Percentiles rank a stretch among this genome's conserved stretches.
Evolutionary conservation across 495 filamentous ascomycete species (phyloP).

Genomic region (Schizothecium vesticola): DNA sequence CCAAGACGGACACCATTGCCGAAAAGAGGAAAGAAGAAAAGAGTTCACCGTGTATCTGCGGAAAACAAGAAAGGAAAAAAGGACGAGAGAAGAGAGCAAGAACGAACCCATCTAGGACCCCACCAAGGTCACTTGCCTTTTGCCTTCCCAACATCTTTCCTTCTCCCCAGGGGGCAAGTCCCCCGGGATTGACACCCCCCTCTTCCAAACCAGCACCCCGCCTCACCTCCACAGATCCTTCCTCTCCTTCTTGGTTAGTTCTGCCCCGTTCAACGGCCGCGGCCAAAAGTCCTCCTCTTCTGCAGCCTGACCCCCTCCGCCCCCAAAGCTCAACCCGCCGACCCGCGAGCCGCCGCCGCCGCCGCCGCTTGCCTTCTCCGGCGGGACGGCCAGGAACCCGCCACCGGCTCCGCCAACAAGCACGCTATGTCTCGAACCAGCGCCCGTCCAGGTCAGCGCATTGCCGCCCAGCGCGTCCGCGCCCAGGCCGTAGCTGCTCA

Average conservation of each 20-base stretch:
- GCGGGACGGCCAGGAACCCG: constrained; percentile 74
- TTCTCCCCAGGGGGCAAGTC: neutral
- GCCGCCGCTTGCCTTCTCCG: constrained; percentile 6
- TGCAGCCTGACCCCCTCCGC: neutral
- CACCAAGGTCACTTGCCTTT: neutral
- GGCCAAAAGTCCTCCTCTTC: constrained; percentile 38
- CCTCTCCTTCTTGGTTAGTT: constrained; percentile 37
- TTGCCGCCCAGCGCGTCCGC: constrained; percentile 31
- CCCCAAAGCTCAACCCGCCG: constrained; percentile 6
- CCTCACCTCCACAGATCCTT: constrained; percentile 42
- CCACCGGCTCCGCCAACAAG: constrained; percentile 67
- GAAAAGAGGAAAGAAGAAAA: neutral
- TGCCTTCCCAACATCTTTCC: neutral
- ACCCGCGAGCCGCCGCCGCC: neutral
- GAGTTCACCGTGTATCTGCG: neutral
- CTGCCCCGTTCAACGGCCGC: constrained; percentile 35
- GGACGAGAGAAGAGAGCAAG: neutral
- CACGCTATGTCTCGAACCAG: constrained; percentile 43
- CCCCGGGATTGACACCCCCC: neutral
- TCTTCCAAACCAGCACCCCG: neutral
- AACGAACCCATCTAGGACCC: neutral
- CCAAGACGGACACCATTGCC: neutral
- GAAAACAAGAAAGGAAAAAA: neutral
- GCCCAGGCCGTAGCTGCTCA: constrained; percentile 49
- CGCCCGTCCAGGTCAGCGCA: constrained; percentile 37